These are phyloP conservation scores for Daedaleopsis nitida DNA, from an alignment of 768 basidiomycete species.

Conservation along the genomic window DNA sequence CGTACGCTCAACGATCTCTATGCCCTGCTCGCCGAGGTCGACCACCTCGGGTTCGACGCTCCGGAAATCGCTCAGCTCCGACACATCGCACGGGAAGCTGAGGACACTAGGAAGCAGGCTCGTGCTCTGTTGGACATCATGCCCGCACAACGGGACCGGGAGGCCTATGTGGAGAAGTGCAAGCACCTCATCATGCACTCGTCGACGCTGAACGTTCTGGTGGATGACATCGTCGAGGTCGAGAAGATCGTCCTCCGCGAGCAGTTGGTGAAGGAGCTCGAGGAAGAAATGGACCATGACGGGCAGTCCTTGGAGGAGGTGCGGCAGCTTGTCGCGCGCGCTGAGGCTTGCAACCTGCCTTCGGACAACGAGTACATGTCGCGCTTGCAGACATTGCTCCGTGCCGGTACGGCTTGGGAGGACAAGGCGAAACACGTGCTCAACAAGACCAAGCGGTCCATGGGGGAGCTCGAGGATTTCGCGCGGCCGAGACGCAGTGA, in stretches of 20 bases:
- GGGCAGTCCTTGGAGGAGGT: conserved; percentile 76
- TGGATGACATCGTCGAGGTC: conserved; percentile 77
- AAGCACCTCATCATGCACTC: conserved; percentile 69
- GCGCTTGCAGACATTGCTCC: conserved; percentile 63
- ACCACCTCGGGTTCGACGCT: conserved; percentile 81
- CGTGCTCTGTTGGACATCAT: conserved; percentile 49
- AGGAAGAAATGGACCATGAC: conserved; percentile 67
- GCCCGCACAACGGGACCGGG: conserved; percentile 46
- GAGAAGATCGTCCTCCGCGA: conserved; percentile 82
- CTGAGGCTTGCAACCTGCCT: conserved; percentile 65
- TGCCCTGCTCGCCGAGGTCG: conserved; percentile 68
- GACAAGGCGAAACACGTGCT: conserved; percentile 65
- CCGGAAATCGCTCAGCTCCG: conserved; percentile 67
- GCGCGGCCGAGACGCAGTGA: conserved; percentile 58
- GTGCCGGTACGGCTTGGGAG: conserved; percentile 78
- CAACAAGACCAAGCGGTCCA: conserved; percentile 68
- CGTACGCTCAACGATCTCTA: conserved; percentile 72
- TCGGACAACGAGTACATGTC: conserved; percentile 65
- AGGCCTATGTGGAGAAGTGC: conserved; percentile 66
- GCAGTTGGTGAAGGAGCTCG: conserved; percentile 74
- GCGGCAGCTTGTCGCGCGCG: conserved; percentile 68
- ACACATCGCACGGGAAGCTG: conserved; percentile 59
- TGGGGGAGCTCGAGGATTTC: conserved; percentile 77
- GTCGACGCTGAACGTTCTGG: conserved; percentile 77
- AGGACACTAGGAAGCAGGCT: conserved; percentile 63